phyloP scores from a whole-genome alignment of 495 filamentous ascomycete species.

The Penicillium malachiteum region DNA sequence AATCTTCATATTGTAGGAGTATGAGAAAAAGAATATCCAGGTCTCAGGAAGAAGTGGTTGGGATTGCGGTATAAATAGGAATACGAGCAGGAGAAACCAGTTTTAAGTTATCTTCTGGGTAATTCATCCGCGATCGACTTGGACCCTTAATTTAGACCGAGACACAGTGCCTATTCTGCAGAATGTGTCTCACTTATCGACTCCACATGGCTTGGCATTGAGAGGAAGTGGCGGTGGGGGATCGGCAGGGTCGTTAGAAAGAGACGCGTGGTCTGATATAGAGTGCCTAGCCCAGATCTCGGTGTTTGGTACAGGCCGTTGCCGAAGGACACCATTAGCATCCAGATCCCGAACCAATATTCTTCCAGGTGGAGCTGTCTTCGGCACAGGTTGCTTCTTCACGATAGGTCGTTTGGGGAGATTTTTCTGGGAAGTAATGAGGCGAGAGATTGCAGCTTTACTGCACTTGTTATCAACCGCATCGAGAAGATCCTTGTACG shows the following conservation, averaged over 20 bases:
- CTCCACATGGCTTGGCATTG: constrained; percentile 26
- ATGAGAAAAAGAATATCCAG: neutral
- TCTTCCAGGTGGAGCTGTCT: too few species aligned
- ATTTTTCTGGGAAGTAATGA: too few species aligned
- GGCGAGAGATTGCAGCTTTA: neutral
- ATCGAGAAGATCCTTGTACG: too few species aligned
- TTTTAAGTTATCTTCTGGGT: neutral
- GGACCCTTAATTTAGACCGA: constrained; percentile 12
- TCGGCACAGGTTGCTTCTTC: too few species aligned
- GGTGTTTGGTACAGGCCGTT: neutral
- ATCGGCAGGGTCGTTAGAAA: constrained; percentile 7
- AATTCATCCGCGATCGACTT: neutral
- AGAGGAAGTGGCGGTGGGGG: constrained; percentile 10
- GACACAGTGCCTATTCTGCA: constrained; percentile 4
- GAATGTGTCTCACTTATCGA: constrained; percentile 17
- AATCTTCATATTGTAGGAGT: constrained; percentile 34
- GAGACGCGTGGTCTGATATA: neutral
- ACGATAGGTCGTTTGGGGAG: too few species aligned
- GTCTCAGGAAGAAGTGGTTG: neutral
- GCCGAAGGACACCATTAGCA: neutral
- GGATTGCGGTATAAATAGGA: neutral
- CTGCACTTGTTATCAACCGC: neutral
- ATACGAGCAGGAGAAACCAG: neutral
- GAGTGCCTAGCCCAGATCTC: neutral
- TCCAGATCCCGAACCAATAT: too few species aligned